These are phyloP conservation scores for Kodamaea neixiangensis DNA, from an alignment of 805 yeast species.

Conservation along the genomic window DNA sequence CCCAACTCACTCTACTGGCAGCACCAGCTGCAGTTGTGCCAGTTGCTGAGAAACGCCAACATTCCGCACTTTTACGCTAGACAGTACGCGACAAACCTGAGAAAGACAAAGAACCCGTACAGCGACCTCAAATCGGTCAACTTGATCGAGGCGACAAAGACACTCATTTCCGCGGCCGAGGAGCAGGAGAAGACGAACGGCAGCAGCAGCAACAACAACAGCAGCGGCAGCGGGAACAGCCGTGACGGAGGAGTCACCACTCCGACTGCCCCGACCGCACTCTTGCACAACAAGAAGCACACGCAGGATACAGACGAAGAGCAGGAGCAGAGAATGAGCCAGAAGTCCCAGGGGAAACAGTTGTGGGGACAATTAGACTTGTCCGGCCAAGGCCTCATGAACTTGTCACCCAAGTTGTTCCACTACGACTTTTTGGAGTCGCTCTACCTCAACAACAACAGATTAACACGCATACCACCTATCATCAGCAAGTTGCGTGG, in stretches of 20 bases:
- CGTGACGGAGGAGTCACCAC: conserved; percentile 16
- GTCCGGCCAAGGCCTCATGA: conserved; percentile 81
- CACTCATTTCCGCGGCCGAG: conserved; percentile 36
- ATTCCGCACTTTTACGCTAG: conserved; percentile 83
- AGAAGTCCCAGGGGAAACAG: conserved; percentile 66
- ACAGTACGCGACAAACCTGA: conserved; percentile 70
- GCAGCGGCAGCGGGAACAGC: conserved; percentile 10
- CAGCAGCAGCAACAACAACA: conserved; percentile 22
- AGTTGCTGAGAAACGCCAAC: conserved; percentile 63
- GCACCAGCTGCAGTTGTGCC: conserved; percentile 74
- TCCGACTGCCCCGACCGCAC: conserved; percentile 26
- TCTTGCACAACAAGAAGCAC: conserved; percentile 45
- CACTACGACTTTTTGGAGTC: conserved; percentile 83
- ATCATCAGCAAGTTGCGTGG: conserved; percentile 67
- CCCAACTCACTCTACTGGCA: conserved; percentile 64
- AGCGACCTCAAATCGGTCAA: conserved; percentile 39
- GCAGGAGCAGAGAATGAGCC: conserved; percentile 64
- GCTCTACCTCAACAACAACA: conserved; percentile 84
- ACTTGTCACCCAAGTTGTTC: conserved; percentile 72
- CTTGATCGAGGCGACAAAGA: conserved; percentile 45
- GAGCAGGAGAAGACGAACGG: conserved; percentile 48
- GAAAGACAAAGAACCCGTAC: conserved; percentile 45
- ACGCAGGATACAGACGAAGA: conserved; percentile 55
- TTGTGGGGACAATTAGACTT: conserved; percentile 94
- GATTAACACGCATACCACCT: conserved; percentile 65